Percentiles rank a stretch among this genome's conserved stretches.
phyloP scores from a whole-genome alignment of 495 filamentous ascomycete genomes.

The Penicillium macrosclerotiorum region DNA sequence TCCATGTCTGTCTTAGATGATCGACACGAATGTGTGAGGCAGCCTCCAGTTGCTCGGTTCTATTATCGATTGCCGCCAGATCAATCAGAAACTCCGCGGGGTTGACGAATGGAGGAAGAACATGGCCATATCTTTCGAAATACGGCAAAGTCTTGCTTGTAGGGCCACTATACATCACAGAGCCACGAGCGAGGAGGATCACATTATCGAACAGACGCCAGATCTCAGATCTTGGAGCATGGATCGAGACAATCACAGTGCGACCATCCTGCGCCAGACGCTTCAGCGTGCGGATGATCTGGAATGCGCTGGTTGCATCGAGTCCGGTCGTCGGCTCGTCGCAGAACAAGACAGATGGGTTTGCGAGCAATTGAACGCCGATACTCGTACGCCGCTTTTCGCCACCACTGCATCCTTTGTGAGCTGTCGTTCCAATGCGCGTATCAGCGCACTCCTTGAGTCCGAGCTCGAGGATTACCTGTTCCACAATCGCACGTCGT shows the following conservation, averaged over 20 bases:
- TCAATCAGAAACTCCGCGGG: slow-evolving; percentile 74
- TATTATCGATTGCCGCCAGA: slow-evolving; percentile 66
- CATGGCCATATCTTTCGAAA: slow-evolving; percentile 54
- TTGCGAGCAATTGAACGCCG: slow-evolving; percentile 71
- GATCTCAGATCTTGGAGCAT: slow-evolving; percentile 72
- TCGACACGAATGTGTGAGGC: slow-evolving; percentile 55
- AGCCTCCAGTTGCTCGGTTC: slow-evolving; percentile 58
- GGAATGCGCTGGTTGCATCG: slow-evolving; percentile 73
- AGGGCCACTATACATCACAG: slow-evolving; percentile 62
- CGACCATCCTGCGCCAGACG: slow-evolving; percentile 61
- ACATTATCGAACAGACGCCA: slow-evolving; percentile 72
- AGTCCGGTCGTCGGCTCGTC: slow-evolving; percentile 76
- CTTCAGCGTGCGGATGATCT: slow-evolving; percentile 67
- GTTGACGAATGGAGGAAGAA: slow-evolving; percentile 65
- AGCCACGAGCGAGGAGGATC: slow-evolving; percentile 60
- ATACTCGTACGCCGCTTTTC: slow-evolving; percentile 73
- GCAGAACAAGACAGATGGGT: slow-evolving; percentile 70
- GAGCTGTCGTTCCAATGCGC: slow-evolving; percentile 61
- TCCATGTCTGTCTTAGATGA: slow-evolving; percentile 54
- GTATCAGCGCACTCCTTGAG: slow-evolving; percentile 74
- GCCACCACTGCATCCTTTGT: slow-evolving; percentile 73
- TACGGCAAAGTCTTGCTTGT: slow-evolving; percentile 52
- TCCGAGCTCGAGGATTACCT: slow-evolving; percentile 70
- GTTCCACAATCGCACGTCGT: slow-evolving; percentile 59
- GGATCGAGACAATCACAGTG: slow-evolving; percentile 70